Base-by-base conservation (phyloP, 2,329 filamentous ascomycete species). In the Hysterium pulicare region DNA sequence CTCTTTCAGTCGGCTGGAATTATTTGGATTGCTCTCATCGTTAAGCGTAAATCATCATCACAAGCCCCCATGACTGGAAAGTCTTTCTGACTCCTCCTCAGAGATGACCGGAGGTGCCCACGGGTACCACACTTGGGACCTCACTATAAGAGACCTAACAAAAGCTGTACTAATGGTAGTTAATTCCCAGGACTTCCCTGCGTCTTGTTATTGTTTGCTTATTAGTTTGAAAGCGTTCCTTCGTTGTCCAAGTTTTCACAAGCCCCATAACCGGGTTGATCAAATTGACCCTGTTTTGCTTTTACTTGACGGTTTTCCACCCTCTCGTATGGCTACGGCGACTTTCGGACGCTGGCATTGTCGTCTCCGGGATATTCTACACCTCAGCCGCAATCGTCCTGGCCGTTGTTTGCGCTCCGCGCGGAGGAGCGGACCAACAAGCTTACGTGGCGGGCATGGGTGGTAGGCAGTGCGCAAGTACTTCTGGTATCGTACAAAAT, bases 371-470 rank as follows among this genome's bases (percentile, higher is more conserved):
- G 22, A 5, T 6, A 19, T 30, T 30, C 19, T 38, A 45, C 17
- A 16, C 41, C 5, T 5, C 30, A 5, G 20, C 20, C 10, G 42
- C 23, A 5, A 36, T 45, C 16, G 15, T 36, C 15, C 10, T 36
- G 15, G 37, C 19, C 4, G 26, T 45, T 20, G 16, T 17, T n/a
- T 45, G 42, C 26, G 38, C 36, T 9, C 42, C 42, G 4, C 31
- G 20, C 13, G 38, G 42, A 6, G 42, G 42, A 15, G 11, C 5
- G 16, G 42, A 38, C 19, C 37, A 30, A 9, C 15, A 28, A n/a
- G 10, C 37, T 11, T 41, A 36, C 31, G 17, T 45, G 4, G 42
- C 42, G 9, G 42, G 42, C 4, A 36, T 45, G 38, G 32, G 31
- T 3, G 21, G 40, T 9, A 10, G 3, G 6, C 6, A 26, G 24